Conservation (phyloP, 306 rosid genomes). For the Corylus avellana region DNA sequence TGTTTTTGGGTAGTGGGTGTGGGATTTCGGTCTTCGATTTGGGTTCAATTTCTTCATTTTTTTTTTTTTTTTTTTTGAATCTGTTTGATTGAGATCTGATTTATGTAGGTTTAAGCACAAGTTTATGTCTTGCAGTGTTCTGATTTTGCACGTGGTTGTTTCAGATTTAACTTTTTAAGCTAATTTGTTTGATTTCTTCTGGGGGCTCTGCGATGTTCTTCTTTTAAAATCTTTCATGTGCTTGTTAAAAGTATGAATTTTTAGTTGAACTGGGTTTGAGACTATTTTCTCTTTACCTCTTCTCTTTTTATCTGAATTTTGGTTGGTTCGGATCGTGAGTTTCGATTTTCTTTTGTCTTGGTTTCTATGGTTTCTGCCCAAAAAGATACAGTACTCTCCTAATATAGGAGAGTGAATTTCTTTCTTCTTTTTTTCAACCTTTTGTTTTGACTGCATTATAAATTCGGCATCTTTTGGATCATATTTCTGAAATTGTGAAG, state of each 20-base stretch:
- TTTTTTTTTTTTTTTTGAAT: not conserved
- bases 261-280: not conserved
- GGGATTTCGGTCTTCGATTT: not conserved
- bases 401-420: not conserved
- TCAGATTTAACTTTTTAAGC: not conserved
- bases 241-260: not conserved
- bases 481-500: slow-evolving; percentile 11
- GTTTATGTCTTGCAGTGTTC: not conserved
- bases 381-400: not conserved
- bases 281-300: too few species aligned
- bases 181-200: not conserved
- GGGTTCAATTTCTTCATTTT: too few species aligned
- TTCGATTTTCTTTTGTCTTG: not conserved
- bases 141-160: not conserved
- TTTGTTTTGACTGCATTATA: not conserved
- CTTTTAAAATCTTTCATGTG: not conserved
- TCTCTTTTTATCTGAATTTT: not conserved
- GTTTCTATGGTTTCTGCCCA: not conserved
- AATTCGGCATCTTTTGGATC: slow-evolving; percentile 8
- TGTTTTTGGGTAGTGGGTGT: slow-evolving; percentile 2
- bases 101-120: not conserved
- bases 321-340: not conserved
- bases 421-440: not conserved
- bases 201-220: not conserved
- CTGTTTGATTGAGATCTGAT: slow-evolving; percentile 12